Evolutionary conservation across 768 basidiomycete species (phyloP), one percentile per base, ranked within the genome.

Genomic region (Termitomyces sp.): DNA sequence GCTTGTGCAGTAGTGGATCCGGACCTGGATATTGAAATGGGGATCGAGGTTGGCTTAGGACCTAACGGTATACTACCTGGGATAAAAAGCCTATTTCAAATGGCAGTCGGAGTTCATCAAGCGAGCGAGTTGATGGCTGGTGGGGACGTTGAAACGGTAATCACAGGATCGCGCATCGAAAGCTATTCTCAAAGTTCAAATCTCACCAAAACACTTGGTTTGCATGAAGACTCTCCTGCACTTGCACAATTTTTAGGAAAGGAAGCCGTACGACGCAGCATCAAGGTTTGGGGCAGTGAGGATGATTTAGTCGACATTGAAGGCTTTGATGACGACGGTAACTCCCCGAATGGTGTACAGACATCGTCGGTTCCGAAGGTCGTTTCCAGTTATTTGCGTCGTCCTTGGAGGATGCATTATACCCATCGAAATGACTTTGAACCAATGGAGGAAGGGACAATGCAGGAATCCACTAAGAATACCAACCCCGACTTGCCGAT

Each of bases 191-290:
- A 54, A 33, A 66, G 58, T 45, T 65, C 59, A 32, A 72, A 75
- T 65, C 63, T 83, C 36, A 76, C 71, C 6, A 69, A 75, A 56
- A 80, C 77, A 22, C 73, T 85, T 44, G 84, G 84, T 15, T 66
- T 81, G 22, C 83, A 84, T 58, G 74, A 76, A 22, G 79, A 84
- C 55, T 79, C 79, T 4, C 79, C 82, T 20, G 78, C 81, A 7
- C 72, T 85, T 36, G 84, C 83, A 5, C 74, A 72, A 6, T 82
- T 81, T 61, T 67, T 85, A 2, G 82, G 83, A 11, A 81, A 80
- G 66, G 69, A 73, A 32, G 71, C 74, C 4, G 69, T 71, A 38
- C 74, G 79, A 40, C 75, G 80, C 40, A 69, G 74, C 52, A 82
- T 85, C 54, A 75, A 72, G 53, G 76, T 79, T 7, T 77, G 73